phyloP scores from a whole-genome alignment of 1,284 basidiomycete species.

The Caloboletus inedulis region DNA sequence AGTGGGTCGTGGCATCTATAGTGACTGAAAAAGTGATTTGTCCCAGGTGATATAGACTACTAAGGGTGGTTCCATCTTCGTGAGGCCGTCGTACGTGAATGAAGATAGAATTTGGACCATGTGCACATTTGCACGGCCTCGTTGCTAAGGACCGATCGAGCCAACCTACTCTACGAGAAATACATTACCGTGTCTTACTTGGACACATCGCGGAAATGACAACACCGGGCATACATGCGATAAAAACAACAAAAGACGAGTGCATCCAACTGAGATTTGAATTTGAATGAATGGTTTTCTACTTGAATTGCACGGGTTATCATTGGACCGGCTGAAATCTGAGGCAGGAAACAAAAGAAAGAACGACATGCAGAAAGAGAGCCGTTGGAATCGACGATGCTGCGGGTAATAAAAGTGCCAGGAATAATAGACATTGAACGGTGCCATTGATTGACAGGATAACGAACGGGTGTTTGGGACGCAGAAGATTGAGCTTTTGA shows the following conservation, averaged over 20 bases:
- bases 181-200: slow-evolving; percentile 14
- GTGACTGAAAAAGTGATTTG: background rate
- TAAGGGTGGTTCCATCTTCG: background rate
- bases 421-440: slow-evolving; percentile 5
- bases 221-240: slow-evolving; percentile 19
- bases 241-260: slow-evolving; percentile 13
- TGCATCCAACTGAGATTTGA: slow-evolving; percentile 18
- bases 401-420: slow-evolving; percentile 6
- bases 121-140: background rate
- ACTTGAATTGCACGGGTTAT: slow-evolving; percentile 2
- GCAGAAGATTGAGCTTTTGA: slow-evolving; percentile 1
- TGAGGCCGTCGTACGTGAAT: background rate
- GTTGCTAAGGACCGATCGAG: slow-evolving; percentile 5
- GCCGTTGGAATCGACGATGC: slow-evolving; percentile 3
- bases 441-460: background rate
- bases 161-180: slow-evolving; percentile 18
- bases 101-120: slow-evolving; percentile 3
- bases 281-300: slow-evolving; percentile 15
- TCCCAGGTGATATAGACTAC: background rate
- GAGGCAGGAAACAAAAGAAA: slow-evolving; percentile 1
- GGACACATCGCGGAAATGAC: slow-evolving; percentile 8
- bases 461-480: background rate
- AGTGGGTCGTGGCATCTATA: no score
- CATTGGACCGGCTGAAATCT: background rate
- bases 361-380: slow-evolving; percentile 6